Percentiles rank a stretch among this genome's conserved stretches.
Conservation (phyloP, 164 flowering plant species). For the Berberis vulgaris region DNA sequence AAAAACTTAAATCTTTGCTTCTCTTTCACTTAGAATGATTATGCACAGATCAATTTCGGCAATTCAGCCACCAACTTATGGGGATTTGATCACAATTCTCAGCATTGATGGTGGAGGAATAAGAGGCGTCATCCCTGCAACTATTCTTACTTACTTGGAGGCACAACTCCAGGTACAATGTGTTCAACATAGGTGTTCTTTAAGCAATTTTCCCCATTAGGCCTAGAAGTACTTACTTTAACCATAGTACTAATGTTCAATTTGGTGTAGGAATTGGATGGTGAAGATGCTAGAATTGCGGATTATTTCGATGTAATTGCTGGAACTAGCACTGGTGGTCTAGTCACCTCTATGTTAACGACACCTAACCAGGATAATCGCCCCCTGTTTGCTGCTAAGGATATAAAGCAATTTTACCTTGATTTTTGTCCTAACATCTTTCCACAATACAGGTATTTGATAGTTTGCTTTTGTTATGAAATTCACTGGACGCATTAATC, state of each 20-base stretch:
- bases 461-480: no score
- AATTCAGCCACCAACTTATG: conserved; percentile 24
- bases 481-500: no score
- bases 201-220: neutral
- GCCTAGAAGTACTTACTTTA: no score
- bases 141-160: conserved; percentile 23
- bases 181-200: neutral
- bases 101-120: conserved; percentile 41
- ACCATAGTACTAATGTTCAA: neutral
- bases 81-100: conserved; percentile 23
- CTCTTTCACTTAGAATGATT: no score
- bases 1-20: no score
- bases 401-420: conserved; percentile 23
- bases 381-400: conserved; percentile 26
- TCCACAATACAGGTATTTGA: conserved; percentile 13
- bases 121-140: conserved; percentile 31
- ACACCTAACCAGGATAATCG: conserved; percentile 20
- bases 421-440: conserved; percentile 27
- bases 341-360: conserved; percentile 26
- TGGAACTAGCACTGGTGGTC: conserved; percentile 34
- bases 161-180: conserved; percentile 26
- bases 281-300: conserved; percentile 24
- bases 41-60: no score
- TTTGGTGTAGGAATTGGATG: conserved; percentile 23
- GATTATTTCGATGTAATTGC: conserved; percentile 35